phyloP scores from a whole-genome alignment of 1,284 basidiomycete species.

The Naganishia cerealis region DNA sequence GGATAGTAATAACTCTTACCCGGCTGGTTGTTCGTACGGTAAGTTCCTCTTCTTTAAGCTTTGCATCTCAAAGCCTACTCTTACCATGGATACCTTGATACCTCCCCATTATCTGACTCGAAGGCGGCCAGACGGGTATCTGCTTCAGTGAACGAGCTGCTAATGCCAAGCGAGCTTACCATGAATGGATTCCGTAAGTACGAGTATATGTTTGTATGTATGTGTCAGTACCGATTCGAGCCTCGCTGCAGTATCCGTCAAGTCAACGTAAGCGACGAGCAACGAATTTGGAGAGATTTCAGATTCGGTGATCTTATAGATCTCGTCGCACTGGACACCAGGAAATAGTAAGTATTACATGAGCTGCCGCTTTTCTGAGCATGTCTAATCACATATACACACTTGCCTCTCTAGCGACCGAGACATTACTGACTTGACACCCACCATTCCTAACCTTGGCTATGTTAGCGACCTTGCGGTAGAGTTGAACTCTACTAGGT shows the following conservation, averaged over 20 bases:
- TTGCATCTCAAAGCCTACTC: background rate
- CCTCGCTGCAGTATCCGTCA: slow-evolving; percentile 58
- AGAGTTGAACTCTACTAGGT: slow-evolving; percentile 56
- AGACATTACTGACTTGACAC: slow-evolving; percentile 63
- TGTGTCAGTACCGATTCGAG: background rate
- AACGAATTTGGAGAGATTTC: slow-evolving; percentile 68
- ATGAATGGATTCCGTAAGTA: slow-evolving; percentile 64
- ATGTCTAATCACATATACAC: background rate
- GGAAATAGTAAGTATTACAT: slow-evolving; percentile 56
- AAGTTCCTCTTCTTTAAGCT: background rate
- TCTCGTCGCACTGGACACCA: slow-evolving; percentile 60
- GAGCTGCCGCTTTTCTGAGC: background rate
- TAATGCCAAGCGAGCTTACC: slow-evolving; percentile 65
- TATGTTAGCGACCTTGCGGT: slow-evolving; percentile 58
- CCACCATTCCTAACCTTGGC: slow-evolving; percentile 63
- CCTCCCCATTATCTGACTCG: background rate
- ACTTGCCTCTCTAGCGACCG: slow-evolving; percentile 51
- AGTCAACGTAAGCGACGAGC: slow-evolving; percentile 62
- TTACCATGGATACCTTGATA: background rate
- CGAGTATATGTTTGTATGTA: background rate
- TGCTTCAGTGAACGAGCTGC: slow-evolving; percentile 65
- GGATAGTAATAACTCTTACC: slow-evolving; percentile 61
- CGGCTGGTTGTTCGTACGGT: slow-evolving; percentile 39
- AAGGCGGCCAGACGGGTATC: slow-evolving; percentile 47
- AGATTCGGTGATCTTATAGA: slow-evolving; percentile 64